Conservation (phyloP, 202 grass and related monocot species). For the Setaria viridis region DNA sequence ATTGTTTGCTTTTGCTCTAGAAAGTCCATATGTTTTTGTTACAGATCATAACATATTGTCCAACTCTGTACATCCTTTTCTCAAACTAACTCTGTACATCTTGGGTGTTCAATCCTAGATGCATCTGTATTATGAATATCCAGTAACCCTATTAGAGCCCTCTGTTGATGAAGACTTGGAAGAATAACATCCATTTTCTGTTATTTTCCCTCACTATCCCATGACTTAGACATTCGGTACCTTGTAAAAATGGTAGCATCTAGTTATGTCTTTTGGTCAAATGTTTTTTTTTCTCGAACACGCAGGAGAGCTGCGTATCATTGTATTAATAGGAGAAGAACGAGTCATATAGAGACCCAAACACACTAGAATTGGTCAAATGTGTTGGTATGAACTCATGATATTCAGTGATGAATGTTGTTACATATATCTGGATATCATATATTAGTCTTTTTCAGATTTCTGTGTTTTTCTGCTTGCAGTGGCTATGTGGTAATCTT, state of each 20-base stretch:
- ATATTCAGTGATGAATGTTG: background rate
- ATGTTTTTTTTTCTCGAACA: background rate
- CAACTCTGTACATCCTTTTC: conserved; percentile 22
- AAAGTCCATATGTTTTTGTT: background rate
- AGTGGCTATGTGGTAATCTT: background rate
- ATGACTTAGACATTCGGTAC: background rate
- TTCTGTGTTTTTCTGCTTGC: background rate
- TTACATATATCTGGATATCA: background rate
- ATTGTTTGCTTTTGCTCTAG: background rate
- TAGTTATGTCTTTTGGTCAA: background rate
- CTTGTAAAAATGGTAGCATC: conserved; percentile 14
- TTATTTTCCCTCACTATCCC: background rate
- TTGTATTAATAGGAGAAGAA: too few relatives aligned
- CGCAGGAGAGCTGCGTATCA: too few relatives aligned
- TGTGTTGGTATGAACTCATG: background rate
- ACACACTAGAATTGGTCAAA: background rate
- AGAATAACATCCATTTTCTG: background rate
- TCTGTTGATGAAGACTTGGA: background rate
- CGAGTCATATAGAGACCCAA: too few relatives aligned
- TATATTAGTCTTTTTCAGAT: background rate
- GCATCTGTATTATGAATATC: background rate
- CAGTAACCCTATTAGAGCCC: background rate
- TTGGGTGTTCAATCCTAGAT: conserved; percentile 4
- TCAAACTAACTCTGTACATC: conserved; percentile 1
- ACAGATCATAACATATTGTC: background rate